Evolutionary conservation across 768 basidiomycete species (phyloP).

Genomic region (Pilatotrama ljubarskyi): DNA sequence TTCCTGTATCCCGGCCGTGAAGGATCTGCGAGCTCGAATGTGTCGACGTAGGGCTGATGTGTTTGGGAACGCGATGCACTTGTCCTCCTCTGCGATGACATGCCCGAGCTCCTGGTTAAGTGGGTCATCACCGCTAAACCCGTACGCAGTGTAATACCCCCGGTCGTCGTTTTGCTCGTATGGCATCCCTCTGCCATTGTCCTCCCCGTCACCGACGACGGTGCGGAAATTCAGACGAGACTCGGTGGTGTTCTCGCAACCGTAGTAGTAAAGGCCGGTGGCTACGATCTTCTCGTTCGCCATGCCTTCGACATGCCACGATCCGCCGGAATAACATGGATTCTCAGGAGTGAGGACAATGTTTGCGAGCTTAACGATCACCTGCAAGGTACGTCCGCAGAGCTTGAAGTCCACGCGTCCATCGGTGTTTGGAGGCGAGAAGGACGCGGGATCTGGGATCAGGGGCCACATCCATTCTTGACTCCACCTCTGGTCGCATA

Average conservation of each 20-base stretch:
- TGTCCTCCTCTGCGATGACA: conserved; percentile 31
- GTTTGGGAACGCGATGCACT: conserved; percentile 41
- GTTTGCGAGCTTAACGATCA: conserved; percentile 44
- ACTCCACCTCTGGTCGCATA: conserved; percentile 1
- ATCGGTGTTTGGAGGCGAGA: conserved; percentile 2
- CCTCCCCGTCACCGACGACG: conserved; percentile 13
- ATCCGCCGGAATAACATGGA: conserved; percentile 31
- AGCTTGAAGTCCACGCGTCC: conserved; percentile 1
- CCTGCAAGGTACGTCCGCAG: conserved; percentile 28
- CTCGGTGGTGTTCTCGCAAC: conserved; percentile 36
- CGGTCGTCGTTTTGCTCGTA: conserved; percentile 8
- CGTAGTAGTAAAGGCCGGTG: conserved; percentile 30
- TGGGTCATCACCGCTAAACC: conserved; percentile 7
- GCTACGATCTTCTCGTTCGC: conserved; percentile 17
- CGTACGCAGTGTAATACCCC: conserved; percentile 7
- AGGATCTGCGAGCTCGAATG: conserved; percentile 36
- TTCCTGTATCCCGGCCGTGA: conserved; percentile 39
- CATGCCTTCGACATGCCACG: conserved; percentile 36
- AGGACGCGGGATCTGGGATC: conserved; percentile 21
- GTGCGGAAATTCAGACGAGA: conserved; percentile 37
- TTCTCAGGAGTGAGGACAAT: conserved; percentile 35
- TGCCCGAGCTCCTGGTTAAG: conserved; percentile 30
- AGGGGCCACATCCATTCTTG: conserved; percentile 7
- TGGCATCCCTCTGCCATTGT: neutral
- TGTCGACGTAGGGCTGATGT: conserved; percentile 38